Percentiles rank a stretch among this genome's conserved stretches.
Evolutionary conservation across 768 basidiomycete genomes (phyloP).

Genomic region (Auricularia sp.): DNA sequence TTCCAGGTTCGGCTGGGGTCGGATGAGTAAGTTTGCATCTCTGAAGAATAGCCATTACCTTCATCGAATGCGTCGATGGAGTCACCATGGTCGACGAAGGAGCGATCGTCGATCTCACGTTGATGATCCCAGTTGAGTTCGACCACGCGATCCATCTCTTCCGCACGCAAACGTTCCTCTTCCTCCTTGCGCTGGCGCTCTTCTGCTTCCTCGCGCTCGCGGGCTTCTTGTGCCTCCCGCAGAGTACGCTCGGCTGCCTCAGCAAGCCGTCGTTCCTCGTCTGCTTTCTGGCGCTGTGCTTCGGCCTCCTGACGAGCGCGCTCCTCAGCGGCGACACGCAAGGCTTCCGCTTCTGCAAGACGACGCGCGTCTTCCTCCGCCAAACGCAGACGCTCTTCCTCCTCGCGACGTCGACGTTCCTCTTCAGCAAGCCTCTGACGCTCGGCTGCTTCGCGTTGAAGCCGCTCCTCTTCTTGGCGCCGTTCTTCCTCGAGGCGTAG

Average conservation of each 20-base stretch:
- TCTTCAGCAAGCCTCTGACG: slow-evolving; percentile 17
- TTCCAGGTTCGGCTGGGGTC: neutral
- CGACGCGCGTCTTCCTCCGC: slow-evolving; percentile 9
- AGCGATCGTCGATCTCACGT: neutral
- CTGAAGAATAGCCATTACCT: neutral
- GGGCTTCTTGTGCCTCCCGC: slow-evolving; percentile 22
- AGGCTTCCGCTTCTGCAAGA: neutral
- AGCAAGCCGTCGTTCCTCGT: too few species aligned
- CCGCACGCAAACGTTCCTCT: slow-evolving; percentile 12
- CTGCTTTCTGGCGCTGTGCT: too few species aligned
- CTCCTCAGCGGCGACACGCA: neutral
- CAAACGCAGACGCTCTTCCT: slow-evolving; percentile 11
- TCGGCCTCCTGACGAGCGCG: neutral
- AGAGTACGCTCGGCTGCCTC: slow-evolving; percentile 2
- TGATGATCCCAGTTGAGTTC: neutral
- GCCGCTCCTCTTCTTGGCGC: neutral
- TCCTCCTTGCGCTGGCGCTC: slow-evolving; percentile 19
- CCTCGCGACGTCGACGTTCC: slow-evolving; percentile 12
- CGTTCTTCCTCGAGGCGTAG: slow-evolving; percentile 1
- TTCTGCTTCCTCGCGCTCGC: too few species aligned
- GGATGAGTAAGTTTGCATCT: neutral
- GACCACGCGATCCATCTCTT: neutral
- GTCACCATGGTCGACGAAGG: neutral
- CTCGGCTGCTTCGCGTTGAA: slow-evolving; percentile 1
- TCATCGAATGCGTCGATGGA: neutral